Conservation (phyloP, 805 yeast genomes). For the Teunomyces lycoperdinae region DNA sequence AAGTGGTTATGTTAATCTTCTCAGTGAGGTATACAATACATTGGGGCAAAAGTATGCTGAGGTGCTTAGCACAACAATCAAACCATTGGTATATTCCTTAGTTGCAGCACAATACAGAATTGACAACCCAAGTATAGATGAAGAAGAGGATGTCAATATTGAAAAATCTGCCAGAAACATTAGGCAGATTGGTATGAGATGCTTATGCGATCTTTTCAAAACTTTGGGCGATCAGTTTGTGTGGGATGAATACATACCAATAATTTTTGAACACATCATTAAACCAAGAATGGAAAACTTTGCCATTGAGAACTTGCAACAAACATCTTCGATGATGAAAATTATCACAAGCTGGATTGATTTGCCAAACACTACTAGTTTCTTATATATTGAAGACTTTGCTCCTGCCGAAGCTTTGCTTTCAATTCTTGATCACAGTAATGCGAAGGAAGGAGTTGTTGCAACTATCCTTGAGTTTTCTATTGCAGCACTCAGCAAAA, state of each 20-base stretch:
- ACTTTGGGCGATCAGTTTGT: constrained; percentile 47
- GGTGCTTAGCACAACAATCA: constrained; percentile 48
- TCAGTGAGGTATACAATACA: constrained; percentile 52
- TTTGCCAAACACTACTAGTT: constrained; percentile 41
- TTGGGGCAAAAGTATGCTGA: constrained; percentile 57
- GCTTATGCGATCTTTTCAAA: constrained; percentile 55
- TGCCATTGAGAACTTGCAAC: constrained; percentile 75
- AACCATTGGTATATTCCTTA: constrained; percentile 57
- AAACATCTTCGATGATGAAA: constrained; percentile 73
- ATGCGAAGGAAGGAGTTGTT: constrained; percentile 68
- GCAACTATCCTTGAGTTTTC: constrained; percentile 54
- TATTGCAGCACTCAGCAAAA: constrained; percentile 42
- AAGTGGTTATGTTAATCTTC: constrained; percentile 63
- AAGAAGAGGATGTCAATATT: constrained; percentile 13
- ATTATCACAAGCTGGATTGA: constrained; percentile 57
- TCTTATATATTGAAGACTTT: constrained; percentile 54
- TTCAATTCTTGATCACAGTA: constrained; percentile 47
- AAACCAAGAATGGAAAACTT: constrained; percentile 65
- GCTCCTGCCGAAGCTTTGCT: constrained; percentile 56
- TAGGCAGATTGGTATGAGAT: constrained; percentile 66
- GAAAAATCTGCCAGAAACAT: constrained; percentile 53
- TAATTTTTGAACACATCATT: constrained; percentile 54
- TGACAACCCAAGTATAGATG: constrained; percentile 12
- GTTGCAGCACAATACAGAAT: constrained; percentile 49
- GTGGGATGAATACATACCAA: constrained; percentile 53